Evolutionary conservation across 148 eudicot genomes (phyloP), one percentile per base, ranked within the genome.

Genomic region (Nepenthes gracilis): DNA sequence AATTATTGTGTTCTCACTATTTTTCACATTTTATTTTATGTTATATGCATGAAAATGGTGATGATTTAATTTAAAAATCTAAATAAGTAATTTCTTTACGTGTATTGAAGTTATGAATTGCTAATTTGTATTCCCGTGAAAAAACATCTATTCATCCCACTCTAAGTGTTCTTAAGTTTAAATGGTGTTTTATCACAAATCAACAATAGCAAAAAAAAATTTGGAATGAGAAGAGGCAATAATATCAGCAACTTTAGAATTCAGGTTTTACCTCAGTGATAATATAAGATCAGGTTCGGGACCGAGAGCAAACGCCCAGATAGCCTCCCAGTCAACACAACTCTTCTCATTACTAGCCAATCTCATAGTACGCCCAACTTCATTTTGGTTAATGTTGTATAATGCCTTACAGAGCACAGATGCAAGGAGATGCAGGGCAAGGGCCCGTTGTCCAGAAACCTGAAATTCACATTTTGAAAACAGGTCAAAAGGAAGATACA

Each of bases 231-330:
- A 8, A 40, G 45, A 40, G 8, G 45, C 45, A 40, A 53, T 7
- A 59, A 54, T 10, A 35, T 34, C 36, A 51, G 9, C 51, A 47
- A 57, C 51, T 23, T 36, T 64, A 78, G 8, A 4, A 40, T 40
- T 40, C 45, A 3, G 8, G 45, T 40, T 40, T 8, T 68, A 86
- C 99, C 99, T 84, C 43, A 94, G 77, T 54, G 85, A 78, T 75
- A 94, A 74, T 62, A 80, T 87, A 70, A 94, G 87, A 70, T 94
- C 99, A 34, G 98, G 98, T 66, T 93, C 98, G 40, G 98, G 98
- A 66, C 98, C 98, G 63, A 93, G 82, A 48, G 88, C 80, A 78
- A 81, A 93, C 62, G 98, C 87, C 98, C 96, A 93, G 54, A 93
- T 65, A 61, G 98, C 99, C 59, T 69, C 84, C 95, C 97, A 94